Evolutionary conservation across 192 early-diverging fungal species (phyloP).

Genomic region (Spizellomyces punctatus): DNA sequence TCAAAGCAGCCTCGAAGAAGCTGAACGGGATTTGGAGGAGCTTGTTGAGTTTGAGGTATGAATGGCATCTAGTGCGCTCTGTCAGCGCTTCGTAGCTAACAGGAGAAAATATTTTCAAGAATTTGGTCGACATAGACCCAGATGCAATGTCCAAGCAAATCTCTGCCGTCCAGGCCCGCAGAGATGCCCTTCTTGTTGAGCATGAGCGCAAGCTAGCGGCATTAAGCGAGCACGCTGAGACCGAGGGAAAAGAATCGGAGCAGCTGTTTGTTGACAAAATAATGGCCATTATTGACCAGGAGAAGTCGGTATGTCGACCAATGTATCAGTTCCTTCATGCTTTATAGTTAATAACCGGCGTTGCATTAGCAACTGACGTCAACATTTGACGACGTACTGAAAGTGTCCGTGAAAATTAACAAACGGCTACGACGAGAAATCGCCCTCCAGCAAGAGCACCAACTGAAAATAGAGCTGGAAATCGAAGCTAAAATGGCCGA

Average conservation of each 20-base stretch:
- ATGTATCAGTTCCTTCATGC: too few species aligned
- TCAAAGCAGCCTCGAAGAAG: not conserved
- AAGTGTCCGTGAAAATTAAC: not conserved
- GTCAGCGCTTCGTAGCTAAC: not conserved
- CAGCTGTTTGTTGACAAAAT: not conserved
- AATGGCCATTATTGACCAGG: not conserved
- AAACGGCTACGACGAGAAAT: constrained; percentile 1
- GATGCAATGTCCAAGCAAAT: not conserved
- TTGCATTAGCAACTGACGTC: not conserved
- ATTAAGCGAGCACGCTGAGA: not conserved
- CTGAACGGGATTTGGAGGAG: not conserved
- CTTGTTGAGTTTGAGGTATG: not conserved
- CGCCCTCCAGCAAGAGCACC: not conserved
- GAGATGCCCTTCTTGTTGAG: not conserved
- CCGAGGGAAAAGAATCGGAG: not conserved
- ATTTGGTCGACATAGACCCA: not conserved
- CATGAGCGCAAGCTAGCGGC: not conserved
- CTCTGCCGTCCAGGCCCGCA: not conserved
- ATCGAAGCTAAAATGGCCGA: not conserved
- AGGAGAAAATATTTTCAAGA: not conserved
- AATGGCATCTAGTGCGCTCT: not conserved
- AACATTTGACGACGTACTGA: not conserved
- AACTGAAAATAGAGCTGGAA: not conserved
- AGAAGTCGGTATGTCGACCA: not conserved
- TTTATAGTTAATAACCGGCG: not conserved